A percentile compares a stretch with the other conserved stretches of the same genome.
Conservation (phyloP, 2,329 filamentous ascomycete genomes). For the Aspergillus jensenii region DNA sequence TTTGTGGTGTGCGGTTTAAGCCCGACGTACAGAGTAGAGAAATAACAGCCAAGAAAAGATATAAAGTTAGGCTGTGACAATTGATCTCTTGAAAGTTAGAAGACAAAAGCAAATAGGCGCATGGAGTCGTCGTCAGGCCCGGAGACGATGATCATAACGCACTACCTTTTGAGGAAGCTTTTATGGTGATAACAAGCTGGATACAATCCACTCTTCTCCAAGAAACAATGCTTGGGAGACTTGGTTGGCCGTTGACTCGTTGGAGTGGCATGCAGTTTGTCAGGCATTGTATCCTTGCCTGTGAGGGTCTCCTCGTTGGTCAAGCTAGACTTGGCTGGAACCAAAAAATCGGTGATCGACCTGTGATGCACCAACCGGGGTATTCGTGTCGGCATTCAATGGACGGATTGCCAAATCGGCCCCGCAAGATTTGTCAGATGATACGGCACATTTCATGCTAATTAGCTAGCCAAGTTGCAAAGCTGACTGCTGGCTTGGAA, state of each 20-base stretch:
- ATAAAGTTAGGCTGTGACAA: not conserved
- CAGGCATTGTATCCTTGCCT: conserved; percentile 2
- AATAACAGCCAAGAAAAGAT: not conserved
- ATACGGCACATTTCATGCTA: conserved; percentile 9
- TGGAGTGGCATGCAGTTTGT: not conserved
- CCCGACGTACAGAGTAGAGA: not conserved
- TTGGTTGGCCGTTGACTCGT: not conserved
- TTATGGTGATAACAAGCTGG: not conserved
- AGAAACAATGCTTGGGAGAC: not conserved
- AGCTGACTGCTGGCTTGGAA: no score
- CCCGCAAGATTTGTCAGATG: conserved; percentile 18
- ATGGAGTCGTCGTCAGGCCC: not conserved
- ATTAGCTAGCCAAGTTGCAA: not conserved
- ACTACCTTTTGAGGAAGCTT: not conserved
- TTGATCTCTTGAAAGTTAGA: not conserved
- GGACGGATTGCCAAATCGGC: not conserved
- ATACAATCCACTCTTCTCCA: not conserved
- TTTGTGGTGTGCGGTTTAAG: not conserved
- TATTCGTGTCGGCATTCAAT: conserved; percentile 4
- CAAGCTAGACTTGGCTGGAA: conserved; percentile 3
- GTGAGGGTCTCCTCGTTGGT: conserved; percentile 4
- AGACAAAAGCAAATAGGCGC: not conserved
- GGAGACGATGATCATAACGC: not conserved
- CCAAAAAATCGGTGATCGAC: conserved; percentile 14
- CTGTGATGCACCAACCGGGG: conserved; percentile 8